Base-by-base conservation (phyloP, 2,329 filamentous ascomycete species). In the Leptographium radiaticola region DNA sequence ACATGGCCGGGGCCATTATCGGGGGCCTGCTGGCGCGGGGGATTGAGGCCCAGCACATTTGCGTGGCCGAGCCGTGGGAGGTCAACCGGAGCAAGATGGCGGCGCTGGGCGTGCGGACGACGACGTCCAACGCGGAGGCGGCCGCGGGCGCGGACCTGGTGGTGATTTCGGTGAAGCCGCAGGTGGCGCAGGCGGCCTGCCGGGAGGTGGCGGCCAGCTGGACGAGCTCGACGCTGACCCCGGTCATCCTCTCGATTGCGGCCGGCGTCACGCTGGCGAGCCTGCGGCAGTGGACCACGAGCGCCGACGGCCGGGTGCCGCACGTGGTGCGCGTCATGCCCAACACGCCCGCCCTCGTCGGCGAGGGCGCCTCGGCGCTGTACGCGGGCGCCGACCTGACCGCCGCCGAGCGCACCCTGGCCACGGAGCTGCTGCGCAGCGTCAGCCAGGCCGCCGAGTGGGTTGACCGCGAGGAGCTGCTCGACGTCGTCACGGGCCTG, bases 1-100 rank as follows among this genome's bases (percentile, higher is more conserved):
- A 76, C 66, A 76, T 76, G 74, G 73, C 71, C 55, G 68, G 67
- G 53, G 74, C 74, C 67, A 76, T 76, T 59, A 75, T 76, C 58
- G 69, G 71, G 20, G 74, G 74, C 51, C 70, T 76, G 25, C 62
- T 72, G 33, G 64, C 65, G 55, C 71, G 72, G 59, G 67, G 67
- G 62, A 69, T 71, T 60, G 55, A 67, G 59, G 69, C 70, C 62
- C 61, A 66, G 53, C 69, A 74, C 65, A 70, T 76, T 62, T 66
- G 60, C 62, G 74, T 76, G 53, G 68, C 73, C 4, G 74, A 76
- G 65, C 74, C 74, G 2, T 76, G 73, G 72, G 73, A 75, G 5
- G 73, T 75, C 54, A 76, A 75, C 68, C 70, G 74, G 54, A 63
- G 68, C 52, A 76, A 76, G 68, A 71, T 75, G 64, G 67, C 64